These are phyloP conservation scores for Macrocybe sp. DNA, from an alignment of 1,284 basidiomycete genomes.

Conservation along the genomic window DNA sequence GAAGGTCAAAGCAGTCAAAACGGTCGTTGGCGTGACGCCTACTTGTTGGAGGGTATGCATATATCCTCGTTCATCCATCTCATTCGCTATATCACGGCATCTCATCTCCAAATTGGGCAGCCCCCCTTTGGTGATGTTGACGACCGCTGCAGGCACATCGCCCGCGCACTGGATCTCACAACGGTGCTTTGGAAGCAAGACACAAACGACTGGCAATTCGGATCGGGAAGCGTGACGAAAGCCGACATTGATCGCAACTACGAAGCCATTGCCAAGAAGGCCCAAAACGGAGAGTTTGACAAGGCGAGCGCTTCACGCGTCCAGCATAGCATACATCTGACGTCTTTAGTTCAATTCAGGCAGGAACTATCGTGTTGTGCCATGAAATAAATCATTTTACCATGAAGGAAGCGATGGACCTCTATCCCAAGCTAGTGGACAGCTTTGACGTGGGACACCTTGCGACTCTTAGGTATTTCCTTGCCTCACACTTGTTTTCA, in stretches of 20 bases:
- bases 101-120: slow-evolving; percentile 15
- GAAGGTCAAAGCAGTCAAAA: slow-evolving; percentile 46
- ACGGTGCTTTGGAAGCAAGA: slow-evolving; percentile 68
- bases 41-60: slow-evolving; percentile 57
- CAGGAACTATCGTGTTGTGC: slow-evolving; percentile 43
- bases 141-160: slow-evolving; percentile 69
- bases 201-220: slow-evolving; percentile 65
- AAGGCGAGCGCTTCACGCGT: slow-evolving; percentile 19
- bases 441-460: slow-evolving; percentile 31
- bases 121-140: slow-evolving; percentile 63
- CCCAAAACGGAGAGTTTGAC: slow-evolving; percentile 35
- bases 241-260: slow-evolving; percentile 40
- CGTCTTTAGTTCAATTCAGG: slow-evolving; percentile 19
- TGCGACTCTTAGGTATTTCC: neutral
- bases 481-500: slow-evolving; percentile 11
- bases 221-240: slow-evolving; percentile 37
- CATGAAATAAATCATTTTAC: slow-evolving; percentile 48
- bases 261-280: slow-evolving; percentile 29
- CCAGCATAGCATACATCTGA: neutral
- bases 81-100: neutral
- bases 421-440: slow-evolving; percentile 32
- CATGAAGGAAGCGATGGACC: slow-evolving; percentile 41
- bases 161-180: slow-evolving; percentile 51
- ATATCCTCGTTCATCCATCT: neutral
- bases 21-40: slow-evolving; percentile 58